phyloP scores from a whole-genome alignment of 495 filamentous ascomycete species.

The Annulohypoxylon maeteangense region DNA sequence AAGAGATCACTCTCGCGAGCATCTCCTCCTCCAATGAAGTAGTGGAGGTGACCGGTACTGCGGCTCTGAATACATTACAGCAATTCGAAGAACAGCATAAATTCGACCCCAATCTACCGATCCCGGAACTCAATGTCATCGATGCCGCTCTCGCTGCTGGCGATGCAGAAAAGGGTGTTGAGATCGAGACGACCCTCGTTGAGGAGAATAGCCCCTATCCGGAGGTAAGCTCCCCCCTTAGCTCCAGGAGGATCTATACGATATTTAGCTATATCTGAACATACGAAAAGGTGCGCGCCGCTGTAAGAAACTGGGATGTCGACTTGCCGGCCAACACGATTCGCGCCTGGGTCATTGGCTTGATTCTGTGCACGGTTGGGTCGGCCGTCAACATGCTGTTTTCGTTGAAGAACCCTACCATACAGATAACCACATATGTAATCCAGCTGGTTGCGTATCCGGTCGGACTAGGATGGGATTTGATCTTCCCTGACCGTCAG shows the following conservation, averaged over 20 bases:
- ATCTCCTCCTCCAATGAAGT: constrained; percentile 41
- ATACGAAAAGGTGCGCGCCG: constrained; percentile 63
- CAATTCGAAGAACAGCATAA: constrained; percentile 69
- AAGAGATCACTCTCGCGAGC: constrained; percentile 40
- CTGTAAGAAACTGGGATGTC: constrained; percentile 72
- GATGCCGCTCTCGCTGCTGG: constrained; percentile 66
- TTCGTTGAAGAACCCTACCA: constrained; percentile 71
- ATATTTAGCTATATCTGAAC: constrained; percentile 51
- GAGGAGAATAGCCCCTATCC: constrained; percentile 77
- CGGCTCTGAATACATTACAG: constrained; percentile 51
- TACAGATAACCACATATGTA: constrained; percentile 73
- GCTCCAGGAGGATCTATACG: background rate
- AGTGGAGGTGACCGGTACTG: constrained; percentile 35
- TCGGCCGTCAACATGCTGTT: constrained; percentile 76
- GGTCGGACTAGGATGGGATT: constrained; percentile 68
- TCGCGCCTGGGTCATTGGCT: constrained; percentile 76
- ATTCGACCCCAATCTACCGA: constrained; percentile 75
- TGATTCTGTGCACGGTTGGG: constrained; percentile 69
- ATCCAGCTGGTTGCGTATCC: constrained; percentile 77
- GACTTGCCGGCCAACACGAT: constrained; percentile 75
- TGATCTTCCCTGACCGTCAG: constrained; percentile 65
- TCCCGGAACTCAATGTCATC: constrained; percentile 69
- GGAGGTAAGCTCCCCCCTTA: constrained; percentile 58
- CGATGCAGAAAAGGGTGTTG: constrained; percentile 63
- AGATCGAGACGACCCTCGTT: constrained; percentile 66